Percentiles rank a stretch among this genome's conserved stretches.
These are phyloP conservation scores for Russula emetica DNA, from an alignment of 768 basidiomycete species.

Conservation along the genomic window DNA sequence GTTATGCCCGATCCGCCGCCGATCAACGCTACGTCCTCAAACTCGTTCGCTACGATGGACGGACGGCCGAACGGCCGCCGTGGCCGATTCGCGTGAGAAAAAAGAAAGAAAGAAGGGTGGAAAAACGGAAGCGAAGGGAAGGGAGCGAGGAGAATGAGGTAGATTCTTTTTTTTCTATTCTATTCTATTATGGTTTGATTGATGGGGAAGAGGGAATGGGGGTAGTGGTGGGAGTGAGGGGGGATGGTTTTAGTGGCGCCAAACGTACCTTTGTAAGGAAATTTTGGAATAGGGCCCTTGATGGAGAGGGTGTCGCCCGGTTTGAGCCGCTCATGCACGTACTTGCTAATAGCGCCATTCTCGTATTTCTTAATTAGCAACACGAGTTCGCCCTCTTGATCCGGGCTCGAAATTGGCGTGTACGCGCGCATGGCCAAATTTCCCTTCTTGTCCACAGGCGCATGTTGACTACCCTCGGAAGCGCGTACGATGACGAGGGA, in stretches of 20 bases:
- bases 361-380: constrained; percentile 86
- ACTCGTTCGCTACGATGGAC: constrained; percentile 58
- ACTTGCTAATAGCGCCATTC: constrained; percentile 75
- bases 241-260: neutral
- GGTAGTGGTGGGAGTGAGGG: no score
- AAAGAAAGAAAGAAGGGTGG: no score
- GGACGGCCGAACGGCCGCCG: neutral
- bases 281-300: constrained; percentile 90
- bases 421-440: constrained; percentile 89
- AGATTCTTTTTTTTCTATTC: no score
- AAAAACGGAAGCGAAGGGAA: no score
- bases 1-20: constrained; percentile 94
- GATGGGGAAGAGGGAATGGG: constrained; percentile 1
- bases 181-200: neutral
- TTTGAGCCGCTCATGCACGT: constrained; percentile 69
- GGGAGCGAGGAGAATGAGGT: neutral
- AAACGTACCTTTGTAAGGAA: constrained; percentile 68
- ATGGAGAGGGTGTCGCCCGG: constrained; percentile 78
- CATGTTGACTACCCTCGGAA: constrained; percentile 46
- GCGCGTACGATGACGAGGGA: constrained; percentile 77
- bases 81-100: neutral
- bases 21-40: constrained; percentile 82
- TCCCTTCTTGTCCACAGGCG: constrained; percentile 67
- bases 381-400: constrained; percentile 67
- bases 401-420: constrained; percentile 82